Base-by-base conservation (phyloP, 495 filamentous ascomycete genomes). In the Penicillium chermesinum region DNA sequence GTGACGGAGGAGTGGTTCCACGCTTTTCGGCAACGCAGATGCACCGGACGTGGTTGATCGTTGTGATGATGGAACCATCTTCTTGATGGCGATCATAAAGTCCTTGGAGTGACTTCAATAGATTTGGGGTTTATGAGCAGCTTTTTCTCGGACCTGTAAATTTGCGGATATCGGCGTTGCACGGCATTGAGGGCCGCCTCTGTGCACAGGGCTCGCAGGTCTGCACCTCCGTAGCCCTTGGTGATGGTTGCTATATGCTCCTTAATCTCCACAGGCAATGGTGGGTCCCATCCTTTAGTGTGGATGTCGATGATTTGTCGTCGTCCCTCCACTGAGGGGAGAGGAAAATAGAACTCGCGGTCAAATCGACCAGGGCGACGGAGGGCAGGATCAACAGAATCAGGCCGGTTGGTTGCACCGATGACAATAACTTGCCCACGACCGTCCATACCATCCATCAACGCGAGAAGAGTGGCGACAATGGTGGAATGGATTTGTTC, bases 361-460 rank as follows among this genome's bases (percentile, higher is more conserved):
- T 98, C 93, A 60, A 98, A 98, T 40, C 93, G 85, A 40, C 93
- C 93, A 63, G 95, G 96, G 54, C 93, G 91, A 62, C 93, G 89
- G 50, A 98, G 87, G 48, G 93, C 93, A 55, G 93, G 93, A 59
- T 98, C 93, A 57, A 98, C 93, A 12, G 93, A 96, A 74, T 98
- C 96, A 32, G 93, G 93, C 54, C 93, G 78, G 73, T 98, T 98
- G 15, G 93, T 98, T 25, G 93, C 93, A 53, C 93, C 93, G 58
- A 98, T 97, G 25, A 98, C 90, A 52, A 98, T 94, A 40, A 97
- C 91, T 66, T 98, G 93, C 32, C 93, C 93, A 58, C 93, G 85
- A 38, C 90, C 91, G 58, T 98, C 93, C 94, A 98, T 97, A 51
- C 93, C 93, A 70, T 98, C 93, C 93, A 98, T 98, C 55, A 98